Conservation (phyloP, 768 basidiomycete genomes). For the Boletus edulis region DNA sequence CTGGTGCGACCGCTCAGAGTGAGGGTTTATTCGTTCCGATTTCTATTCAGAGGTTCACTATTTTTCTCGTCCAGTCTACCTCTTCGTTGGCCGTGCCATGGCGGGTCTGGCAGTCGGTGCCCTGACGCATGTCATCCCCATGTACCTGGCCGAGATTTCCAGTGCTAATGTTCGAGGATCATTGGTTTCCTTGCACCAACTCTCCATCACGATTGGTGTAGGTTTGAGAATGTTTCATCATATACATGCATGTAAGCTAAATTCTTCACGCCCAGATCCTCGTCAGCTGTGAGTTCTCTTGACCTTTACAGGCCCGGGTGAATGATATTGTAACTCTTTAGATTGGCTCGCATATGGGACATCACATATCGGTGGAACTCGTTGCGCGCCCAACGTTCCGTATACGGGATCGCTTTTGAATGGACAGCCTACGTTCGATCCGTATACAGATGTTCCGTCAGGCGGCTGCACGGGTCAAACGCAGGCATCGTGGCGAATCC, state of each 20-base stretch:
- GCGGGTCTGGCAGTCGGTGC: conserved; percentile 18
- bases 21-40: neutral
- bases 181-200: conserved; percentile 35
- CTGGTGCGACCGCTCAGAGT: conserved; percentile 28
- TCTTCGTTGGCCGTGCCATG: conserved; percentile 31
- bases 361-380: conserved; percentile 34
- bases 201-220: conserved; percentile 37
- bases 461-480: conserved; percentile 32
- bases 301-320: neutral
- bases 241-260: neutral
- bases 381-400: conserved; percentile 26
- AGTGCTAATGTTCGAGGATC: conserved; percentile 38
- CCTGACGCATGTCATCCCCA: conserved; percentile 26
- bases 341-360: conserved; percentile 34
- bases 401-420: conserved; percentile 32
- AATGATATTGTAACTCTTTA: neutral
- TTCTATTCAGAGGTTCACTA: neutral
- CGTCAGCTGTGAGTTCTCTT: conserved; percentile 28
- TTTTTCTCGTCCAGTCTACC: conserved; percentile 13
- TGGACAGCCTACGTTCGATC: conserved; percentile 30
- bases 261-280: conserved; percentile 19
- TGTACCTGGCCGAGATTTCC: conserved; percentile 40
- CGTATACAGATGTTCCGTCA: conserved; percentile 28
- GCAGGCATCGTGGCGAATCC: conserved; percentile 35
- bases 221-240: conserved; percentile 3